Conservation (phyloP, 306 rosid species). For the Corylus avellana region DNA sequence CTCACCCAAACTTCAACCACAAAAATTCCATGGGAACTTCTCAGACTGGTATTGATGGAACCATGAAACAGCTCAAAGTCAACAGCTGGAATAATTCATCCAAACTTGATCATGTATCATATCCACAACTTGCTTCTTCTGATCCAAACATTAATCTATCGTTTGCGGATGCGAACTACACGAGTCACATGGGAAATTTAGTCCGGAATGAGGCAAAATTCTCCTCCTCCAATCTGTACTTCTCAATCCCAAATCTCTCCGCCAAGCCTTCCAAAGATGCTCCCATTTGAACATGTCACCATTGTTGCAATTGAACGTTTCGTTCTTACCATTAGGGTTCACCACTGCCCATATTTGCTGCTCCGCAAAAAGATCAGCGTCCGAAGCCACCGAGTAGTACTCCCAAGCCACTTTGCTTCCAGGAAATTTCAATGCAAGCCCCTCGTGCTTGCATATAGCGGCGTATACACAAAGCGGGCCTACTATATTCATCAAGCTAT, state of each 20-base stretch:
- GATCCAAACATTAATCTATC: constrained; percentile 45
- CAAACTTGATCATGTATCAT: constrained; percentile 32
- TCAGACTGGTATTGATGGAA: constrained; percentile 39
- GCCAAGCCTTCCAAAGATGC: constrained; percentile 68
- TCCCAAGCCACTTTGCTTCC: constrained; percentile 57
- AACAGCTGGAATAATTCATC: constrained; percentile 49
- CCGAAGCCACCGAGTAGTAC: constrained; percentile 39
- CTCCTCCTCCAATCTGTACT: constrained; percentile 55
- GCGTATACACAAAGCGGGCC: constrained; percentile 60
- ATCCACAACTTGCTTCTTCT: constrained; percentile 43
- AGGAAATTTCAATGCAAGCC: constrained; percentile 54
- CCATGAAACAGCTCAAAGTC: constrained; percentile 50
- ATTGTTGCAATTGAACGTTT: constrained; percentile 61
- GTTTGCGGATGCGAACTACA: constrained; percentile 44
- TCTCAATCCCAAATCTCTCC: constrained; percentile 64
- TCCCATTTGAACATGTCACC: constrained; percentile 72
- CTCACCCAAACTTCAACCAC: constrained; percentile 41
- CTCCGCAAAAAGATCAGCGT: constrained; percentile 75
- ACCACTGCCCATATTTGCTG: constrained; percentile 82
- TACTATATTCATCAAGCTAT: constrained; percentile 53
- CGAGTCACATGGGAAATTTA: constrained; percentile 45
- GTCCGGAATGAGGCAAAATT: no score
- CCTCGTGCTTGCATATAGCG: constrained; percentile 67
- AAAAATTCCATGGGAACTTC: constrained; percentile 43
- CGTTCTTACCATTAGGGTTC: constrained; percentile 64